Percentiles rank a stretch among this genome's conserved stretches.
These are phyloP conservation scores for Kodamaea restingae DNA, from an alignment of 805 yeast species.

Conservation along the genomic window DNA sequence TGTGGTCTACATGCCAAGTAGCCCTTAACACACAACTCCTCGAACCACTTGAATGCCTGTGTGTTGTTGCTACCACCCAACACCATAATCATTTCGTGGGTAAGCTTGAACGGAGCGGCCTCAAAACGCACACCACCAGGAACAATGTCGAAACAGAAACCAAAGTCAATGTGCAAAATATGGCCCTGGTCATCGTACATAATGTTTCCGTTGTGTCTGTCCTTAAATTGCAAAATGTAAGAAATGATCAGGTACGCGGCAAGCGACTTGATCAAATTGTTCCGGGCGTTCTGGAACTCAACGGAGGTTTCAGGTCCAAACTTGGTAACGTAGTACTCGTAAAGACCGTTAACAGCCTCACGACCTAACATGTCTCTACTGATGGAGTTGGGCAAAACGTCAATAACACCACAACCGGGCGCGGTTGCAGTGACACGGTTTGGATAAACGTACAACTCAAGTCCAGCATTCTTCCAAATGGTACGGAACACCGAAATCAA, in stretches of 20 bases:
- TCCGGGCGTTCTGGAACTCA: slow-evolving; percentile 87
- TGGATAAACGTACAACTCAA: slow-evolving; percentile 90
- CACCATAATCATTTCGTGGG: slow-evolving; percentile 93
- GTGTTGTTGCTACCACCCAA: slow-evolving; percentile 88
- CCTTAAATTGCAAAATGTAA: slow-evolving; percentile 88
- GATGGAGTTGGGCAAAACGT: slow-evolving; percentile 90
- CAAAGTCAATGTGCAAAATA: slow-evolving; percentile 93
- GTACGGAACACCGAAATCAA: slow-evolving; percentile 86
- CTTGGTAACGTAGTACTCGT: slow-evolving; percentile 85
- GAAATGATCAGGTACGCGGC: slow-evolving; percentile 94
- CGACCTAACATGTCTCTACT: slow-evolving; percentile 98
- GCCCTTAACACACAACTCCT: slow-evolving; percentile 91
- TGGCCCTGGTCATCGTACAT: slow-evolving; percentile 96
- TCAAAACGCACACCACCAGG: slow-evolving; percentile 99
- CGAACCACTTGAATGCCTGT: slow-evolving; percentile 89
- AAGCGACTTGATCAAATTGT: slow-evolving; percentile 86
- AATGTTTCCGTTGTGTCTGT: slow-evolving; percentile 96
- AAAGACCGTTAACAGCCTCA: slow-evolving; percentile 95
- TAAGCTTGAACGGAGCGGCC: slow-evolving; percentile 95
- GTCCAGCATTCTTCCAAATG: slow-evolving; percentile 82
- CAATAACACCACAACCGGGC: slow-evolving; percentile 99
- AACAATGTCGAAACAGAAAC: slow-evolving; percentile 96
- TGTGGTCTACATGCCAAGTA: slow-evolving; percentile 85
- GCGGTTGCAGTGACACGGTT: slow-evolving; percentile 97
- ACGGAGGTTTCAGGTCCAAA: slow-evolving; percentile 92